Evolutionary conservation across 345 rosid genomes (phyloP).

Genomic region (Erysimum cheiranthoides): DNA sequence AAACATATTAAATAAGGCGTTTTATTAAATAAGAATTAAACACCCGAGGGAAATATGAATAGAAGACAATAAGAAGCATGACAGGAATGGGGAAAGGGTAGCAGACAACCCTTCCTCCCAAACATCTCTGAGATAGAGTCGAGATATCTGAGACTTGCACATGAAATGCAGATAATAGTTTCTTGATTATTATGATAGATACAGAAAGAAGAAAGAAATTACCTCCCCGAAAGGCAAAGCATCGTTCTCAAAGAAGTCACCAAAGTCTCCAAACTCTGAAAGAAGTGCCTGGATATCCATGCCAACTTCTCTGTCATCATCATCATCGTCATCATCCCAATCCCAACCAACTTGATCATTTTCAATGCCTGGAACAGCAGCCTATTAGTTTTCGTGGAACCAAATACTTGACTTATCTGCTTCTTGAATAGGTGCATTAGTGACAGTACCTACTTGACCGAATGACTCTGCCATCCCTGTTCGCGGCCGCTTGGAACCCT

Average conservation of each 20-base stretch:
- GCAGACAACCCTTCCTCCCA: slow-evolving; percentile 28
- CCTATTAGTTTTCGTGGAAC: slow-evolving; percentile 61
- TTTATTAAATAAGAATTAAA: slow-evolving; percentile 36
- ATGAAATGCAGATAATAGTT: neutral
- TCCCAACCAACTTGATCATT: slow-evolving; percentile 85
- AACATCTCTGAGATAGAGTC: slow-evolving; percentile 19
- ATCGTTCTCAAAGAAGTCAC: slow-evolving; percentile 95
- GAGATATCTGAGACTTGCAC: slow-evolving; percentile 25
- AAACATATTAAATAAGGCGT: slow-evolving; percentile 41
- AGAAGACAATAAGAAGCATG: slow-evolving; percentile 21
- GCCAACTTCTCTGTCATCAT: slow-evolving; percentile 82
- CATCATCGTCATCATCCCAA: slow-evolving; percentile 66
- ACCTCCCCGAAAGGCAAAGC: slow-evolving; percentile 99
- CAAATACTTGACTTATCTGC: slow-evolving; percentile 57
- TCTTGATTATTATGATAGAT: slow-evolving; percentile 2
- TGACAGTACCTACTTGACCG: slow-evolving; percentile 65
- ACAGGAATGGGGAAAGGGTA: neutral
- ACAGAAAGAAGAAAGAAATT: slow-evolving; percentile 30
- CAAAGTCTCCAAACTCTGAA: slow-evolving; percentile 98
- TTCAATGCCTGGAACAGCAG: slow-evolving; percentile 64
- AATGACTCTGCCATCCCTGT: slow-evolving; percentile 66
- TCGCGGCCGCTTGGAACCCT: slow-evolving; percentile 92
- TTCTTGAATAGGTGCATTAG: slow-evolving; percentile 56
- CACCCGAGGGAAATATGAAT: neutral
- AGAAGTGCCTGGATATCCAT: slow-evolving; percentile 97